A percentile compares a stretch with the other conserved stretches of the same genome.
phyloP scores from a whole-genome alignment of 2,329 filamentous ascomycete genomes.

The Epichloe uncinata region DNA sequence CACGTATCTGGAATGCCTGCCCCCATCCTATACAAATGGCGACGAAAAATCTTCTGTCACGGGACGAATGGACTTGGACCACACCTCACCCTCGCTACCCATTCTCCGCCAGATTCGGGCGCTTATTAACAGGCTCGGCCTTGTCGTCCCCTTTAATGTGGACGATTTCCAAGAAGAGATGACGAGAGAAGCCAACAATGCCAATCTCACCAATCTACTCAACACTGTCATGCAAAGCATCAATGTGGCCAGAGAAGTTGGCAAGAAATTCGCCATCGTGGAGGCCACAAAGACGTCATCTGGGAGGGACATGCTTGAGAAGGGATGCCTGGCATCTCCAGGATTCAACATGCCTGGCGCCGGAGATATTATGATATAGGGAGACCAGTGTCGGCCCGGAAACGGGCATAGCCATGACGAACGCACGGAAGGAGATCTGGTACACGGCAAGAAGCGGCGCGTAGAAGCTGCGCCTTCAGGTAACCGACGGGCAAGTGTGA shows the following conservation, averaged over 20 bases:
- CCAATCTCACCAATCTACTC: conserved; percentile 63
- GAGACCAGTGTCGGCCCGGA: not conserved
- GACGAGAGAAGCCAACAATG: conserved; percentile 69
- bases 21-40: conserved; percentile 47
- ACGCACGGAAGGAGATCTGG: not conserved
- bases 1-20: conserved; percentile 63
- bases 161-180: conserved; percentile 57
- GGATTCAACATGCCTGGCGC: conserved; percentile 15
- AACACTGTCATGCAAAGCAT: conserved; percentile 62
- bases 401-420: not conserved
- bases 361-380: conserved; percentile 20
- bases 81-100: conserved; percentile 44
- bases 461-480: not conserved
- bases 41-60: conserved; percentile 26
- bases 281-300: conserved; percentile 25
- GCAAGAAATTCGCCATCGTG: conserved; percentile 56
- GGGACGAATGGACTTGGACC: conserved; percentile 21
- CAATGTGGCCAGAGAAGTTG: conserved; percentile 56
- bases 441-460: not conserved
- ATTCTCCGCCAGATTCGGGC: conserved; percentile 83
- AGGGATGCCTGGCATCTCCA: conserved; percentile 11
- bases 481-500: no score
- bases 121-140: conserved; percentile 67
- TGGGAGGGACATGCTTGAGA: conserved; percentile 8
- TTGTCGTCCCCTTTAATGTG: conserved; percentile 60